A percentile compares a stretch with the other conserved stretches of the same genome.
Conservation (phyloP, 2,329 filamentous ascomycete species). For the Pestalotiopsis sp. region DNA sequence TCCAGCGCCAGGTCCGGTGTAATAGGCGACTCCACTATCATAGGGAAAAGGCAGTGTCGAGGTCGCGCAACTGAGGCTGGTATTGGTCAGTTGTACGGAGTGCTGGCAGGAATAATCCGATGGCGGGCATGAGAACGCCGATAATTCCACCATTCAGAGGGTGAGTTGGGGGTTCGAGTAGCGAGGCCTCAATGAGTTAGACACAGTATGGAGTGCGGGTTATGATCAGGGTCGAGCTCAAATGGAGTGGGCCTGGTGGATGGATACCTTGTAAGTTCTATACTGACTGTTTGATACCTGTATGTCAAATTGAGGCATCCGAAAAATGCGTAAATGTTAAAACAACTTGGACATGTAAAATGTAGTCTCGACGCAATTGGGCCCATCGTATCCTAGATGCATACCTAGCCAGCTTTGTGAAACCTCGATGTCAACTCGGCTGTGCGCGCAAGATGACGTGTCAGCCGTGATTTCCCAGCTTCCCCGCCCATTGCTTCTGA, state of each 20-base stretch:
- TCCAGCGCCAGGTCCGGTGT: background rate
- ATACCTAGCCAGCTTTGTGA: too few species aligned
- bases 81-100: slow-evolving; percentile 13
- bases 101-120: slow-evolving; percentile 22
- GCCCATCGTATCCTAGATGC: too few species aligned
- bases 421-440: too few species aligned
- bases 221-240: background rate
- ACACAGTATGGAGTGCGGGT: background rate
- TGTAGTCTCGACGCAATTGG: too few species aligned
- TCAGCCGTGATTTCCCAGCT: too few species aligned
- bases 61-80: slow-evolving; percentile 11
- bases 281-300: too few species aligned
- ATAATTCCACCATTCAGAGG: slow-evolving; percentile 40
- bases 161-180: background rate
- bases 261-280: too few species aligned
- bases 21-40: slow-evolving; percentile 13
- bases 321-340: too few species aligned
- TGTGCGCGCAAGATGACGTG: too few species aligned
- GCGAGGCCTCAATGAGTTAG: background rate
- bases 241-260: background rate
- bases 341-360: too few species aligned
- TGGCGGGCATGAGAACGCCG: slow-evolving; percentile 19
- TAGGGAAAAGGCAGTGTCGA: background rate
- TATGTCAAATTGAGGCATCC: too few species aligned
- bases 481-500: too few species aligned